Base-by-base conservation (phyloP, 1,284 basidiomycete species). In the Lignosus rhinocerotis region DNA sequence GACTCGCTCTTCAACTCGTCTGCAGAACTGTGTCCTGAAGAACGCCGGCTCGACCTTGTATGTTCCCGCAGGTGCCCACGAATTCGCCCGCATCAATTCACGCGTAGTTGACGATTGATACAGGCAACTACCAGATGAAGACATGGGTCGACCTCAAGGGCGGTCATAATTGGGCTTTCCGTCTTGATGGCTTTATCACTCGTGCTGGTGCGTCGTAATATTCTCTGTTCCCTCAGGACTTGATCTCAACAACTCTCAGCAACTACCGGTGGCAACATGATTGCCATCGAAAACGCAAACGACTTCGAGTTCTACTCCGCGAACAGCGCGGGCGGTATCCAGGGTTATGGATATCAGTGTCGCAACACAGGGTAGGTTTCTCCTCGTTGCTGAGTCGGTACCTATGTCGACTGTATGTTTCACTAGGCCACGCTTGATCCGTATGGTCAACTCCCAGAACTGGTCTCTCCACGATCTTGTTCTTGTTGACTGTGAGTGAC, bases 231-330 rank as follows among this genome's bases (percentile, higher is more conserved):
- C 30, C 25, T 12, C n/a, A n/a, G n/a, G 14, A 8, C 14, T n/a
- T n/a, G 10, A 30, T 45, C 2, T 30, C 30, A 4, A 9, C 43
- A 39, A n/a, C 6, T 17, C 32, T 9, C 33, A 73, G 72, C 69
- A 6, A 71, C 71, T 1, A 69, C 70, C 9, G 60, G 61, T 19
- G 73, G 72, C 4, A 69, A 74, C 55, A 74, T 74, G 72, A 69
- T 74, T 33, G 66, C 64, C 16, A 66, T 74, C 17, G 48, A 70
- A 50, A 72, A 73, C 48, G 73, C 73, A 25, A 65, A 71, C 48
- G 73, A 76, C 64, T 73, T 76, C 53, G 74, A 76, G 59, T 67
- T 76, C 56, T 76, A 69, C 59, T 74, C 73, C 30, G 69, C 69
- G 48, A 76, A 69, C 56, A 72, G 72, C 45, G 69, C 70, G 0